A percentile compares a stretch with the other conserved stretches of the same genome.
These are phyloP conservation scores for Eucommia ulmoides DNA, from an alignment of 257 asterid species.

Conservation along the genomic window DNA sequence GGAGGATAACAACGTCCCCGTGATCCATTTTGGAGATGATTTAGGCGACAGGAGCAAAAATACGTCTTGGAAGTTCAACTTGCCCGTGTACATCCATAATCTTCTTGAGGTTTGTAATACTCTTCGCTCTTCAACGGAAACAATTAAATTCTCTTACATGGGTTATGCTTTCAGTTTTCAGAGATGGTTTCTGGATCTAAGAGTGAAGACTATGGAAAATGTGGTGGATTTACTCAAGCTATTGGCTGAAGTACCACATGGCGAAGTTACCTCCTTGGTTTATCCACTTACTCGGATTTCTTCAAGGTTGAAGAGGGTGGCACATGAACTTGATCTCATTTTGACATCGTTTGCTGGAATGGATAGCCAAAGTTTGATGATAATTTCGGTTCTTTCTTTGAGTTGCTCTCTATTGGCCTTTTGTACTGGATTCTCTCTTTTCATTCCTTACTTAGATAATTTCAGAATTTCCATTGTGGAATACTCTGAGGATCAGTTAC, in stretches of 20 bases:
- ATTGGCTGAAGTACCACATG: conserved; percentile 9
- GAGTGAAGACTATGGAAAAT: conserved; percentile 39
- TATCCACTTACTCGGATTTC: conserved; percentile 36
- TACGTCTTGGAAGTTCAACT: conserved; percentile 11
- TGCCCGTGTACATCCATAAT: conserved; percentile 21
- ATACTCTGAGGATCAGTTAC: conserved; percentile 21
- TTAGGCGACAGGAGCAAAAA: conserved; percentile 12
- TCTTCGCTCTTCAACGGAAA: conserved; percentile 32
- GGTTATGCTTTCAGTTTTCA: conserved; percentile 40
- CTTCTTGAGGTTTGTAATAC: conserved; percentile 28
- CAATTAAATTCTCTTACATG: conserved; percentile 29
- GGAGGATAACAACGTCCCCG: not conserved
- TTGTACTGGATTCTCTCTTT: conserved; percentile 42
- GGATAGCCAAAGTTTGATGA: conserved; percentile 41
- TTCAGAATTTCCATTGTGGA: conserved; percentile 10
- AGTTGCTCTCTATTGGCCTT: conserved; percentile 85
- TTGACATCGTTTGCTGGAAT: conserved; percentile 39
- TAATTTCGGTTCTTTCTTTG: conserved; percentile 50
- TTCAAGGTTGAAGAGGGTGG: conserved; percentile 35
- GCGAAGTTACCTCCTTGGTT: conserved; percentile 19
- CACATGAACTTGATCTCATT: conserved; percentile 57
- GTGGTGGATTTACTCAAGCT: conserved; percentile 33
- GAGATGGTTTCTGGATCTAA: conserved; percentile 56
- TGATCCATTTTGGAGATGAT: conserved; percentile 10
- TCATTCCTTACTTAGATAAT: conserved; percentile 27